These are phyloP conservation scores for Rhinocladiella mackenziei DNA, from an alignment of 2,329 filamentous ascomycete species.

Conservation along the genomic window DNA sequence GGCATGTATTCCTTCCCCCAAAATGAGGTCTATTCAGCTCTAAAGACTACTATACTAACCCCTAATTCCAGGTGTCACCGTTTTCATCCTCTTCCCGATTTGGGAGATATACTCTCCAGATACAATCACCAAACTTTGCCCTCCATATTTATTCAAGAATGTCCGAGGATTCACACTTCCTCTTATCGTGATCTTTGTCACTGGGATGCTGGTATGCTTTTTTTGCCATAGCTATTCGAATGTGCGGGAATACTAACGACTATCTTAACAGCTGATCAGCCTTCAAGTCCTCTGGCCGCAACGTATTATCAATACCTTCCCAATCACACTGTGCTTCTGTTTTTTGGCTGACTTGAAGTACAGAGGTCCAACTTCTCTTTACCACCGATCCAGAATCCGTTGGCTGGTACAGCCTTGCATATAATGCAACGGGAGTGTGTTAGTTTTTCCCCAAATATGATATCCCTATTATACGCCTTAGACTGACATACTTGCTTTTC, in stretches of 20 bases:
- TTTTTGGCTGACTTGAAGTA: too few species aligned
- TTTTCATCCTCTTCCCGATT: constrained; percentile 14
- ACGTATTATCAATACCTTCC: not conserved
- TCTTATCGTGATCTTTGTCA: constrained; percentile 3
- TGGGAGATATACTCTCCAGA: constrained; percentile 15
- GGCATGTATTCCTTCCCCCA: too few species aligned
- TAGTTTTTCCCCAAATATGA: not conserved
- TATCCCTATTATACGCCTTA: not conserved
- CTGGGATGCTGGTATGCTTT: constrained; percentile 4
- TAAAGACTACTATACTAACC: too few species aligned
- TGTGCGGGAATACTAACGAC: not conserved
- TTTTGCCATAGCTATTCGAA: too few species aligned
- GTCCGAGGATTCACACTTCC: constrained; percentile 10
- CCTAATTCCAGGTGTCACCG: constrained; percentile 1
- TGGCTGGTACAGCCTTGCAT: constrained; percentile 6
- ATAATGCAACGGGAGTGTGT: constrained; percentile 1
- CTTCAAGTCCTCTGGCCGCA: constrained; percentile 8
- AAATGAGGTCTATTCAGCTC: too few species aligned
- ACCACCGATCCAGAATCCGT: not conserved
- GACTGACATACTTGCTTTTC: not conserved
- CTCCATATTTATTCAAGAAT: constrained; percentile 9
- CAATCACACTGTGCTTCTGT: not conserved
- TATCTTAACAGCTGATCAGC: not conserved
- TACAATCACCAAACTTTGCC: constrained; percentile 14
- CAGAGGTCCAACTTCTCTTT: constrained; percentile 3